Evolutionary conservation across 2,329 filamentous ascomycete species (phyloP), one percentile per base, ranked within the genome.

Genomic region (Ophiostoma australiae): DNA sequence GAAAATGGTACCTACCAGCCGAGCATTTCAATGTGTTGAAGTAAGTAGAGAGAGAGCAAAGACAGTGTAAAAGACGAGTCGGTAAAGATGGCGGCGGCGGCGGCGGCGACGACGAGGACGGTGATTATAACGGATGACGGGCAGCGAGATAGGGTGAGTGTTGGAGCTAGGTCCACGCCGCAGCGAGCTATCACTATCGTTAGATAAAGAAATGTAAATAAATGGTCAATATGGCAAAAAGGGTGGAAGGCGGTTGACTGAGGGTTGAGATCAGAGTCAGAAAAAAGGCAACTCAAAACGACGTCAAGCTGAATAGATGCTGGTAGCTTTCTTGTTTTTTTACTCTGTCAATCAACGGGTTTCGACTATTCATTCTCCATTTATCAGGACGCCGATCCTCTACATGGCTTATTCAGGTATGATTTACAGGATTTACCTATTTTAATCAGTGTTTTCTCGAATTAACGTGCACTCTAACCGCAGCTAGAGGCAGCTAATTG

Each of bases 11-110:
- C 71, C 41, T 72, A 73, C 72, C 73, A 75, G 48, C 66, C 68
- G 52, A 74, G 67, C 73, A 74, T 74, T 41, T 23, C 48, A 41
- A n/a, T 15, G 61, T 63, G 58, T 33, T 55, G 27, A 8, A 31
- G 52, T n/a, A n/a, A 58, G 52, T 58, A 13, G 52, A 4, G 20
- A 58, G 52, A 31, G n/a, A 58, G 44, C 17, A 17, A 58, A 4
- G 52, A 27, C 6, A 48, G 44, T 58, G 20, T 5, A 48, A 17
- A 48, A 20, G 44, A n/a, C 44, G 7, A 48, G 44, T 48, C 17
- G 44, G 44, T 48, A 17, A 39, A 44, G 44, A 48, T 20, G 44
- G 20, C 44, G 44, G 17, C 17, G 44, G 41, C 41, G 41, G 6
- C 17, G 17, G 6, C 13, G 52, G 8, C 23, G n/a, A 27, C 4